Percentiles rank a stretch among this genome's conserved stretches.
phyloP scores from a whole-genome alignment of 306 rosid species.

The Glycyrrhiza uralensis region DNA sequence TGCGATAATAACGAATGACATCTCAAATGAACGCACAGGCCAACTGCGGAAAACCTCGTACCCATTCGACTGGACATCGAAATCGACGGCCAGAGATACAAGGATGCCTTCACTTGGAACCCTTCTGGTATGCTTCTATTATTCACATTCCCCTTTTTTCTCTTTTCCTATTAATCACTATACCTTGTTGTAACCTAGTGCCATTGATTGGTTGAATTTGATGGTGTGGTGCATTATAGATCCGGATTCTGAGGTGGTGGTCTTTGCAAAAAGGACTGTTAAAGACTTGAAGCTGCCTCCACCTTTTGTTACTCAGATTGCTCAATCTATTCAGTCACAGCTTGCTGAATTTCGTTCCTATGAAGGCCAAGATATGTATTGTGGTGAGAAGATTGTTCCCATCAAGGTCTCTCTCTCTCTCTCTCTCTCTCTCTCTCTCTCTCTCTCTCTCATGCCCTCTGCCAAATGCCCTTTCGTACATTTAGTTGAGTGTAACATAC shows the following conservation, averaged over 20 bases:
- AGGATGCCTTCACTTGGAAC: conserved; percentile 94
- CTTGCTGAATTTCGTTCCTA: conserved; percentile 68
- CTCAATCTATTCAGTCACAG: conserved; percentile 88
- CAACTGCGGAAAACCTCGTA: conserved; percentile 66
- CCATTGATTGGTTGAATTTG: background rate
- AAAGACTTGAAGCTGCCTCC: conserved; percentile 86
- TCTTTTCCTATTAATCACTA: background rate
- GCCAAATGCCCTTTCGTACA: too few species aligned
- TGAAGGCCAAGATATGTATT: conserved; percentile 91
- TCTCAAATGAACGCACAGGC: conserved; percentile 41
- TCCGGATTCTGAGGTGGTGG: conserved; percentile 76
- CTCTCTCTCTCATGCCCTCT: too few species aligned
- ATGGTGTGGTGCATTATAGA: too few species aligned
- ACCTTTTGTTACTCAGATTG: conserved; percentile 67
- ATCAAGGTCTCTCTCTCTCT: conserved; percentile 56
- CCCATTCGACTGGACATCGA: conserved; percentile 79
- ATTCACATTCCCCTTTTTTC: background rate
- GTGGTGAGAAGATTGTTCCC: conserved; percentile 82
- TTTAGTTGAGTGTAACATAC: background rate
- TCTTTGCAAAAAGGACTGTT: conserved; percentile 76
- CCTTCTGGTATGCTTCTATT: conserved; percentile 61
- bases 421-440: too few species aligned
- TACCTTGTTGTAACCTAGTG: background rate
- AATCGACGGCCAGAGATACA: conserved; percentile 69
- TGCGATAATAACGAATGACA: too few species aligned